Base-by-base conservation (phyloP, 768 basidiomycete species). In the Cystofilobasidium ferigula region DNA sequence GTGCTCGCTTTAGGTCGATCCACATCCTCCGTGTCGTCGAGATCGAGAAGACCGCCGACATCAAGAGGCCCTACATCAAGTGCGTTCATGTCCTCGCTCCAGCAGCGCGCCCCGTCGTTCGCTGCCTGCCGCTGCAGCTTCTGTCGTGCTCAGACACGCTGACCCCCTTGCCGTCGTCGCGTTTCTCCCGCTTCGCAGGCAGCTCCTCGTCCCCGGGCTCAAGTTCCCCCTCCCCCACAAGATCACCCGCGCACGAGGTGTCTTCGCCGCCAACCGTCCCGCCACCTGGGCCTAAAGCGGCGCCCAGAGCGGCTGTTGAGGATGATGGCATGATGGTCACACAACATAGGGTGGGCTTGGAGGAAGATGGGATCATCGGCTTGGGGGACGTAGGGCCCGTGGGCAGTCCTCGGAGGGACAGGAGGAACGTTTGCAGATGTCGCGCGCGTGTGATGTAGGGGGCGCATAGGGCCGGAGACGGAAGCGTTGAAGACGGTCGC, bases 1-100 rank as follows among this genome's bases (percentile, higher is more conserved):
- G 94, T 80, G 95, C 95, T 71, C 91, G 95, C 77, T 97, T 98
- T 86, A 84, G 94, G 79, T 97, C 90, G 51, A 93, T 98, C 78
- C 92, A 94, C 78, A 89, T 93, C 48, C 48, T 62, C 30, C 51
- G 51, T 4, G 51, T 54, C 30, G 51, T 92, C 58, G 94, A 97
- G 83, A 84, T 97, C 73, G 85, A 86, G 79, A 95, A 95, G 82
- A 78, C 83, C 45, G 87, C 84, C 32, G 93, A 98, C 74, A 78
- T 97, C 70, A 89, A 92, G 79, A 86, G 95, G 72, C 88, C 95
- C 22, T 68, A 62, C 67, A 67, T 68, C 67, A 68, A 68, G 54
- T 32, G 20, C n/a, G 45, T 47, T 24, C n/a, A 8, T 22, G 22
- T 6, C 6, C 22, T 4, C 24, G 13, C 10, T 9, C 43, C 5